These are phyloP conservation scores for Phytophthora pisi DNA, from an alignment of 352 stramenopile species.

Conservation along the genomic window DNA sequence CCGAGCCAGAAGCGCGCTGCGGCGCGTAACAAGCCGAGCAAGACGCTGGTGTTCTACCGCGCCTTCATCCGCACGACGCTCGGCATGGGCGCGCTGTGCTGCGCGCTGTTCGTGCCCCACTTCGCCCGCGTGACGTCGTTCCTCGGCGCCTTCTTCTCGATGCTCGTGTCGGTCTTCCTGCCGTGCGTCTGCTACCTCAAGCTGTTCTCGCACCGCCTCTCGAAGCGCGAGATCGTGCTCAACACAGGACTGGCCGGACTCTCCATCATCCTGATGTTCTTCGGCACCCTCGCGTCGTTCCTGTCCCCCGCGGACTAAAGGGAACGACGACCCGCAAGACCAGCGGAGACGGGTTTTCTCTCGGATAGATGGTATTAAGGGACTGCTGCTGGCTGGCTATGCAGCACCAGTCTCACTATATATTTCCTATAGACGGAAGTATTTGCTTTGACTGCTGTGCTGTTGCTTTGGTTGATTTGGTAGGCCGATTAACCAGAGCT, in stretches of 20 bases:
- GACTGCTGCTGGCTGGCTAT: constrained; percentile 11
- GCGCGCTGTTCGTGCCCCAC: constrained; percentile 78
- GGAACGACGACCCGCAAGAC: background rate
- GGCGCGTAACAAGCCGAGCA: constrained; percentile 32
- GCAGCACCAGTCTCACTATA: constrained; percentile 12
- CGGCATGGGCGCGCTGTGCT: constrained; percentile 56
- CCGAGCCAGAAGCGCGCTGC: constrained; percentile 40
- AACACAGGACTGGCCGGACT: constrained; percentile 63
- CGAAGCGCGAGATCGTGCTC: constrained; percentile 52
- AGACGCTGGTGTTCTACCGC: constrained; percentile 54
- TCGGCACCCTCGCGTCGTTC: constrained; percentile 84
- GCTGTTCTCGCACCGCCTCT: constrained; percentile 66
- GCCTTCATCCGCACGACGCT: constrained; percentile 71
- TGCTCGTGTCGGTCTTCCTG: constrained; percentile 84
- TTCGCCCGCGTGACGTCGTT: constrained; percentile 88
- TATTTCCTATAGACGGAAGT: constrained; percentile 29
- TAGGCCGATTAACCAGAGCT: too few relatives aligned
- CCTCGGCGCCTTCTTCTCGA: constrained; percentile 85
- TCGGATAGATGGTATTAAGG: constrained; percentile 26
- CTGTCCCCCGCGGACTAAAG: constrained; percentile 65
- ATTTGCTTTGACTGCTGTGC: constrained; percentile 1
- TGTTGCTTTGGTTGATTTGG: too few relatives aligned
- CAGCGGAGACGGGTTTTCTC: background rate
- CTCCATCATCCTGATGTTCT: constrained; percentile 70
- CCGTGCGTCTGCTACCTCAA: constrained; percentile 88